Conservation (phyloP, 1,284 basidiomycete species). For the Cystobasidiaceae sp. region DNA sequence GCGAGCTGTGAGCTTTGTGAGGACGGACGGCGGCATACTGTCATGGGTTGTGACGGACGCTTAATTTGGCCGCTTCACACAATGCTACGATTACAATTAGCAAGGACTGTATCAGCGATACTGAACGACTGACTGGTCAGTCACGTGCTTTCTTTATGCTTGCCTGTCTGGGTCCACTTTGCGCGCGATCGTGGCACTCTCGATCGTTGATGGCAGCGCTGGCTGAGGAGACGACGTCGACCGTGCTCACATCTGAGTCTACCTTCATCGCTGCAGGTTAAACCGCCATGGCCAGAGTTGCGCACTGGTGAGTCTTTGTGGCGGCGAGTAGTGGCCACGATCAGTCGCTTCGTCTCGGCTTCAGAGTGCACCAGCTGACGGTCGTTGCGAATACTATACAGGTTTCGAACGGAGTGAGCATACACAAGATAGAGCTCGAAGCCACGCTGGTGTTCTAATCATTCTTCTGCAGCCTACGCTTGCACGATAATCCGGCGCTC, state of each 20-base stretch:
- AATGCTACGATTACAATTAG: too few relatives aligned
- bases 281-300: not conserved
- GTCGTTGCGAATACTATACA: too few relatives aligned
- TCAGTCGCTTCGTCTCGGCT: not conserved
- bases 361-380: not conserved
- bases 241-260: not conserved
- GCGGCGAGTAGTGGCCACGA: not conserved
- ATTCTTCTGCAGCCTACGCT: constrained; percentile 53
- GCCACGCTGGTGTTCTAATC: not conserved
- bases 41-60: too few relatives aligned
- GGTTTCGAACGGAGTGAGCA: constrained; percentile 8
- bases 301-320: not conserved
- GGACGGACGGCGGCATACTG: too few relatives aligned
- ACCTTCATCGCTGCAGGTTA: not conserved
- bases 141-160: too few relatives aligned
- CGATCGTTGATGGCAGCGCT: not conserved
- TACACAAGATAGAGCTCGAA: not conserved
- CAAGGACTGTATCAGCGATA: too few relatives aligned
- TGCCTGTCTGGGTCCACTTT: too few relatives aligned
- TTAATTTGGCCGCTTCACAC: too few relatives aligned
- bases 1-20: too few relatives aligned
- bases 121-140: too few relatives aligned
- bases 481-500: constrained; percentile 53
- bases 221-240: not conserved
- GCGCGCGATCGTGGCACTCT: too few relatives aligned